Conservation (phyloP, 2,329 filamentous ascomycete species). For the Exophiala mesophila region DNA sequence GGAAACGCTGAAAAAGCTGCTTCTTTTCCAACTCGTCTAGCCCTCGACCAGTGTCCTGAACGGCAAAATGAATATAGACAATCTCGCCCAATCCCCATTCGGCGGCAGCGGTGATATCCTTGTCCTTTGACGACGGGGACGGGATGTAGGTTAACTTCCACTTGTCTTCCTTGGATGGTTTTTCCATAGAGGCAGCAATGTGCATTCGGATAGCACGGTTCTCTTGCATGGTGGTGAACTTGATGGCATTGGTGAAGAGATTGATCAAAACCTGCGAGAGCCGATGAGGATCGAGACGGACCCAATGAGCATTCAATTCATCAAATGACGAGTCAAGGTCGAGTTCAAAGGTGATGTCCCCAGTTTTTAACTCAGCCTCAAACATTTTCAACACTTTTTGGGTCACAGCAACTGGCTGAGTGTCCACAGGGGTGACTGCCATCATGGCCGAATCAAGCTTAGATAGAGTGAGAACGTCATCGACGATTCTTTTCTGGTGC, state of each 20-base stretch:
- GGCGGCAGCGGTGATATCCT: slow-evolving; percentile 35
- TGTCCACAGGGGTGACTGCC: slow-evolving; percentile 64
- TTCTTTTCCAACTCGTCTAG: slow-evolving; percentile 67
- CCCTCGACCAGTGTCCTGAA: slow-evolving; percentile 72
- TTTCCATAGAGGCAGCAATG: slow-evolving; percentile 45
- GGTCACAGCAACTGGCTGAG: slow-evolving; percentile 63
- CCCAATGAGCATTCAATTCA: slow-evolving; percentile 57
- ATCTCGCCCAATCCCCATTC: slow-evolving; percentile 56
- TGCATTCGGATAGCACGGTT: slow-evolving; percentile 45
- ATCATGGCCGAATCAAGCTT: slow-evolving; percentile 73
- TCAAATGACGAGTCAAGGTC: slow-evolving; percentile 59
- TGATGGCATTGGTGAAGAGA: slow-evolving; percentile 73
- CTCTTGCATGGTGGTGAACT: slow-evolving; percentile 63
- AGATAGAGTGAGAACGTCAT: slow-evolving; percentile 67
- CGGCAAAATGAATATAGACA: slow-evolving; percentile 65
- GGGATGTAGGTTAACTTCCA: slow-evolving; percentile 34
- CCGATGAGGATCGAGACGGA: slow-evolving; percentile 66
- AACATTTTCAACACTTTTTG: slow-evolving; percentile 71
- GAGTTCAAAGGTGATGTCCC: slow-evolving; percentile 63
- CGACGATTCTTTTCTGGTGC: slow-evolving; percentile 75
- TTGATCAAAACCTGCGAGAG: slow-evolving; percentile 78
- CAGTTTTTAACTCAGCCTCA: slow-evolving; percentile 65
- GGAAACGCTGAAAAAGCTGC: slow-evolving; percentile 71
- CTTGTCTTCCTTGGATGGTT: slow-evolving; percentile 40
- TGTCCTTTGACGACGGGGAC: slow-evolving; percentile 27